Evolutionary conservation across 1,139 yeast species (phyloP).

Genomic region (Spencermartinsiella ligniputridi): DNA sequence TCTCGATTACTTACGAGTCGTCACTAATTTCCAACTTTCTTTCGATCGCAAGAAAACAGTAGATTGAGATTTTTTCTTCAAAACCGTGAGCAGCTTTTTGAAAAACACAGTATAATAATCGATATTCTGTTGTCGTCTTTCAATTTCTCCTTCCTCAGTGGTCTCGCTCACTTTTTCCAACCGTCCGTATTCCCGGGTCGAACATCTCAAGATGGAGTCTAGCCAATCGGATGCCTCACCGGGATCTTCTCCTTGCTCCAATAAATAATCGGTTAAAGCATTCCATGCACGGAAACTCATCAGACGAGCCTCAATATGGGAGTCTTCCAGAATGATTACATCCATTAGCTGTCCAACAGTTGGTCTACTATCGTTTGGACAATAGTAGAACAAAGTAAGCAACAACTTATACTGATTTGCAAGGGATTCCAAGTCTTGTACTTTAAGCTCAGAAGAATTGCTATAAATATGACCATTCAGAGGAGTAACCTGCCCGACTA

Average conservation of each 20-base stretch:
- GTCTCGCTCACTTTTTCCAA: conserved; percentile 7
- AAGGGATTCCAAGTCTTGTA: conserved; percentile 19
- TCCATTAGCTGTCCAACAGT: conserved; percentile 17
- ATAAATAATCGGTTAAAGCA: conserved; percentile 9
- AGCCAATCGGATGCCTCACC: conserved; percentile 15
- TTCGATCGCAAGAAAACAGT: neutral
- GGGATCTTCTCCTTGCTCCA: conserved; percentile 11
- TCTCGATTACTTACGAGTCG: neutral
- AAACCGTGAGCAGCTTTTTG: conserved; percentile 3
- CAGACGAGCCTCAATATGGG: conserved; percentile 20
- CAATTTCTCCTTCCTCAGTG: conserved; percentile 9
- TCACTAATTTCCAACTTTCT: conserved; percentile 6
- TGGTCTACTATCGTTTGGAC: conserved; percentile 15
- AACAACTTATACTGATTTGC: conserved; percentile 19
- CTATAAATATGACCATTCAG: conserved; percentile 15
- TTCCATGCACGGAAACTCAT: conserved; percentile 18
- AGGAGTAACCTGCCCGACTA: conserved; percentile 18
- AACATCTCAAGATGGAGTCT: conserved; percentile 13
- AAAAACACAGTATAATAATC: conserved; percentile 15
- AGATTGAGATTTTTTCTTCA: conserved; percentile 3
- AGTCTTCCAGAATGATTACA: conserved; percentile 14
- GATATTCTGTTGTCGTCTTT: conserved; percentile 9
- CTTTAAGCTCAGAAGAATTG: conserved; percentile 12
- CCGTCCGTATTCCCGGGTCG: conserved; percentile 14
- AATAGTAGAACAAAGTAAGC: conserved; percentile 15